Conservation (phyloP, 2,329 filamentous ascomycete genomes). For the Cordyceps cicadae region DNA sequence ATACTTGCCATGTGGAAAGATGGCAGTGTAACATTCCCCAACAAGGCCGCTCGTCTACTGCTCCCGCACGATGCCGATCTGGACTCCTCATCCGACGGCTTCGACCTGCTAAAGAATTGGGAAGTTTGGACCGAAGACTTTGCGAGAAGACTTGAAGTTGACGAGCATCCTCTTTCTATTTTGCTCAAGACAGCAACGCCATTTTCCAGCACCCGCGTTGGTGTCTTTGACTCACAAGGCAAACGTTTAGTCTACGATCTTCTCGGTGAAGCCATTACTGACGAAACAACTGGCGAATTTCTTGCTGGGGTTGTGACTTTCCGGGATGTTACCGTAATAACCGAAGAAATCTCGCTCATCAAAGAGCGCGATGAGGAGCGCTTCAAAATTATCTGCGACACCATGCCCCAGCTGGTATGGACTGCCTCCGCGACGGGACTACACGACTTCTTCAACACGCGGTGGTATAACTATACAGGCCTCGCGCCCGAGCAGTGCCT, state of each 20-base stretch:
- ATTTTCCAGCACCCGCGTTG: slow-evolving; percentile 52
- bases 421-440: slow-evolving; percentile 58
- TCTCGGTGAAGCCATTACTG: slow-evolving; percentile 57
- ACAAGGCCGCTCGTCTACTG: slow-evolving; percentile 53
- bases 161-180: slow-evolving; percentile 59
- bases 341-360: slow-evolving; percentile 60
- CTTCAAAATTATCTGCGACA: slow-evolving; percentile 69
- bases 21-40: slow-evolving; percentile 64
- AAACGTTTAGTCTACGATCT: slow-evolving; percentile 54
- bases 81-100: slow-evolving; percentile 35
- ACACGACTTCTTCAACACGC: slow-evolving; percentile 65
- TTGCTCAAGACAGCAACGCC: slow-evolving; percentile 53
- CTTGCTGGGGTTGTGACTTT: slow-evolving; percentile 64
- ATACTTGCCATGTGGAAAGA: slow-evolving; percentile 78
- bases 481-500: slow-evolving; percentile 53
- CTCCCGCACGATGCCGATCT: slow-evolving; percentile 35
- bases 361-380: slow-evolving; percentile 63
- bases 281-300: slow-evolving; percentile 61
- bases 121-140: slow-evolving; percentile 60
- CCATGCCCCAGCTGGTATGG: slow-evolving; percentile 66
- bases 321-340: slow-evolving; percentile 63
- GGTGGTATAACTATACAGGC: slow-evolving; percentile 77
- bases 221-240: slow-evolving; percentile 48
- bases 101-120: slow-evolving; percentile 53
- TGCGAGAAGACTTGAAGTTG: slow-evolving; percentile 42